Percentiles rank a stretch among this genome's conserved stretches.
Evolutionary conservation across 345 rosid species (phyloP).

Genomic region (Streptanthus diversifolius): DNA sequence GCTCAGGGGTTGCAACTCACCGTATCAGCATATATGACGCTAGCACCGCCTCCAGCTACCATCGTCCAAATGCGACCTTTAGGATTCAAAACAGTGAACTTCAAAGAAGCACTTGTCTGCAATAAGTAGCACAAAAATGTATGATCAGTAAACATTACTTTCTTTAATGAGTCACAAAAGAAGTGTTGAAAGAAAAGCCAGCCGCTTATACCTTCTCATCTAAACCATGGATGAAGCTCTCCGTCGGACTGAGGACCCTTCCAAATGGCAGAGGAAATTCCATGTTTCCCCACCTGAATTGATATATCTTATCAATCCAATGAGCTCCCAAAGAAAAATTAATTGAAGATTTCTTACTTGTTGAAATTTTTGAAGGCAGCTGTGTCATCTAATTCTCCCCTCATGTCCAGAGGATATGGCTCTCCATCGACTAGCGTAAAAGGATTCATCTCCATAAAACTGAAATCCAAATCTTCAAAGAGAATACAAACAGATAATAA

Average conservation of each 20-base stretch:
- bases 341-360: conserved; percentile 36
- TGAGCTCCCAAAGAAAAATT: not conserved
- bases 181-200: not conserved
- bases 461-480: conserved; percentile 78
- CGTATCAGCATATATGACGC: conserved; percentile 96
- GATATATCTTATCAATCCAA: conserved; percentile 3
- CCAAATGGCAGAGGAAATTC: conserved; percentile 96
- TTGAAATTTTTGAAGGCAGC: conserved; percentile 96
- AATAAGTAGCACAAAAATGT: not conserved
- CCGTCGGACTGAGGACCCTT: conserved; percentile 78
- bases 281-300: conserved; percentile 75
- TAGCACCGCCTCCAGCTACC: conserved; percentile 99
- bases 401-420: conserved; percentile 95
- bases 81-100: conserved; percentile 89
- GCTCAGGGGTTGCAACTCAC: conserved; percentile 40
- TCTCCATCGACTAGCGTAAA: conserved; percentile 82
- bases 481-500: conserved; percentile 1
- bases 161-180: not conserved
- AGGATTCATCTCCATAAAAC: conserved; percentile 93
- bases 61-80: conserved; percentile 98
- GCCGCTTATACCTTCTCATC: conserved; percentile 74
- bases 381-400: conserved; percentile 95
- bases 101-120: conserved; percentile 96
- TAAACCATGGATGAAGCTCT: conserved; percentile 73
- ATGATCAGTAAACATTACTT: not conserved